A percentile compares a stretch with the other conserved stretches of the same genome.
phyloP scores from a whole-genome alignment of 1,284 basidiomycete genomes.

The Cryptococcus jaspeensis region DNA sequence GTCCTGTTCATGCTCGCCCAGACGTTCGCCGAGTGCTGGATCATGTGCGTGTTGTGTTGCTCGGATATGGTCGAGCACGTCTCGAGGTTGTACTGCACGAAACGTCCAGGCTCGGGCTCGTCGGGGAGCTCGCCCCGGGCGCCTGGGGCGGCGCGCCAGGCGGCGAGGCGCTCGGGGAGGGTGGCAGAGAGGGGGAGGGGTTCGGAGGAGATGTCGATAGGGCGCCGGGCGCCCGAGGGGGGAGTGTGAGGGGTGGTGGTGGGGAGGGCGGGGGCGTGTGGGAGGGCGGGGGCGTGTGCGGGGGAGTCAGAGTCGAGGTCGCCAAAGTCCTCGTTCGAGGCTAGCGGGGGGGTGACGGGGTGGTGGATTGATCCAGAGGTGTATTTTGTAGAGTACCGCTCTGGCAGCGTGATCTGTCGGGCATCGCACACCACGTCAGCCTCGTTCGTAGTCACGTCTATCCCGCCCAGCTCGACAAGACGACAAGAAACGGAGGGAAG shows the following conservation, averaged over 20 bases:
- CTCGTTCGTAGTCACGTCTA: background rate
- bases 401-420: background rate
- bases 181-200: slow-evolving; percentile 49
- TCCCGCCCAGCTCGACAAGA: no score
- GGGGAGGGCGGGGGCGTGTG: background rate
- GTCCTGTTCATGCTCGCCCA: slow-evolving; percentile 49
- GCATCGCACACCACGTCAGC: background rate
- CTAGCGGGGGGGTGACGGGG: background rate
- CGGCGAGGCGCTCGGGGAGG: slow-evolving; percentile 48
- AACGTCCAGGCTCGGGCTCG: slow-evolving; percentile 48
- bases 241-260: background rate
- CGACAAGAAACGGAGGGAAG: background rate
- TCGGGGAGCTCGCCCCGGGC: slow-evolving; percentile 40
- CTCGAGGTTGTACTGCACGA: slow-evolving; percentile 49
- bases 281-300: background rate
- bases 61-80: slow-evolving; percentile 40
- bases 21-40: slow-evolving; percentile 40
- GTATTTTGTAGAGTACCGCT: no score
- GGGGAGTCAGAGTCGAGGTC: background rate
- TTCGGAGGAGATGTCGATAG: slow-evolving; percentile 46
- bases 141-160: slow-evolving; percentile 52
- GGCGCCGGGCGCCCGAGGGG: slow-evolving; percentile 1
- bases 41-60: slow-evolving; percentile 50
- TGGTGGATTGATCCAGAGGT: background rate
- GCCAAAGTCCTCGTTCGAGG: background rate